These are phyloP conservation scores for Phylloporus sp. DNA, from an alignment of 768 basidiomycete species.

Conservation along the genomic window DNA sequence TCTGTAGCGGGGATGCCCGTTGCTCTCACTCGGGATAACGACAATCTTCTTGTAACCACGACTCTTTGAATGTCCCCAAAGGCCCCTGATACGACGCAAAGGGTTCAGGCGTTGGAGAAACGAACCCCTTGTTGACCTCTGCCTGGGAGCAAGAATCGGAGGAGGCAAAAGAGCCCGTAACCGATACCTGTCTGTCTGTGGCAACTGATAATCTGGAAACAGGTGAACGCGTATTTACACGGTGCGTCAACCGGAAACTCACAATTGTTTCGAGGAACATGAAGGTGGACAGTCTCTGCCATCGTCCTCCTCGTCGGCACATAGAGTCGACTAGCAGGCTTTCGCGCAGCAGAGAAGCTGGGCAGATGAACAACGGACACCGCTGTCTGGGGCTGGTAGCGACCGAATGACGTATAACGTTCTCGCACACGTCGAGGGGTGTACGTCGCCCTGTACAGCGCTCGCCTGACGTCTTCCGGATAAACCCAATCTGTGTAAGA, in stretches of 20 bases:
- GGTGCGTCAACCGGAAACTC: background rate
- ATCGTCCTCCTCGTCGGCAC: background rate
- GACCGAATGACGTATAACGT: background rate
- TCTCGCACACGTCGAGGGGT: constrained; percentile 1
- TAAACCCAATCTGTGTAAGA: constrained; percentile 5
- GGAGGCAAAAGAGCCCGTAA: background rate
- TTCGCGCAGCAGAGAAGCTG: background rate
- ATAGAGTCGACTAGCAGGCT: background rate
- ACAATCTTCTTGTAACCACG: background rate
- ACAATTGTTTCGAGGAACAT: constrained; percentile 1
- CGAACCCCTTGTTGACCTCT: background rate
- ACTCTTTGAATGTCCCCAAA: background rate
- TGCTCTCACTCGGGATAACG: constrained; percentile 6
- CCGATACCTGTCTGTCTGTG: background rate
- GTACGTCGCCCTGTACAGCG: background rate
- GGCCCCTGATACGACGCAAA: constrained; percentile 3
- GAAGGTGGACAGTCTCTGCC: background rate
- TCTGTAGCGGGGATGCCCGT: constrained; percentile 6
- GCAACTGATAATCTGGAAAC: constrained; percentile 7
- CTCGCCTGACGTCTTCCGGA: background rate
- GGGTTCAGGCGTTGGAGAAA: constrained; percentile 12
- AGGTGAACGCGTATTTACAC: background rate
- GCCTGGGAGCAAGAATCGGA: background rate
- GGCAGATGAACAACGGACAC: background rate
- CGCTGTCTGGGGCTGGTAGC: background rate